phyloP scores from a whole-genome alignment of 1,284 basidiomycete species.

The Cutaneotrichosporon cavernicola region DNA sequence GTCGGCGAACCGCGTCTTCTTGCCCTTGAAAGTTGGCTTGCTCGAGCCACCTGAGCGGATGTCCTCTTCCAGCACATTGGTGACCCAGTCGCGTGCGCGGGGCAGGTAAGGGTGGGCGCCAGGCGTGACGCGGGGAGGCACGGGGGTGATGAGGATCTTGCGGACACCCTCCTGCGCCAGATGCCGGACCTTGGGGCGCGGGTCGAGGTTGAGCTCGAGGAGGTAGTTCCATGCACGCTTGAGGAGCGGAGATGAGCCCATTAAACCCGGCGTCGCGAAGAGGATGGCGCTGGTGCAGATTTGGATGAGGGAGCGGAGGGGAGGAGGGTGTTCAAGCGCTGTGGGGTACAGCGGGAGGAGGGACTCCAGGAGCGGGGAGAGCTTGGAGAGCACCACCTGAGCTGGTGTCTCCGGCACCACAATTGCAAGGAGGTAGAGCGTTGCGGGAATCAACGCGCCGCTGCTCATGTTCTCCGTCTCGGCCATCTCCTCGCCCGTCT shows the following conservation, averaged over 20 bases:
- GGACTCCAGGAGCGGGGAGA: slow-evolving; percentile 58
- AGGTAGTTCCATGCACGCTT: slow-evolving; percentile 67
- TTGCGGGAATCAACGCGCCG: slow-evolving; percentile 79
- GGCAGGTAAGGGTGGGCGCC: slow-evolving; percentile 73
- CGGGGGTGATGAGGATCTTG: slow-evolving; percentile 71
- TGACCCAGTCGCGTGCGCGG: slow-evolving; percentile 76
- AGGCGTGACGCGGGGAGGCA: slow-evolving; percentile 64
- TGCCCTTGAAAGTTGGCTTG: slow-evolving; percentile 63
- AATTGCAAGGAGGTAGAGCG: slow-evolving; percentile 83
- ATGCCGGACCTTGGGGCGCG: slow-evolving; percentile 89
- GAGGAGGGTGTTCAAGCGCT: slow-evolving; percentile 50
- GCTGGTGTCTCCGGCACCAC: slow-evolving; percentile 67
- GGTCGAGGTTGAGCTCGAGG: slow-evolving; percentile 78
- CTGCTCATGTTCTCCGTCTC: slow-evolving; percentile 57
- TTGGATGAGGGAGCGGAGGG: slow-evolving; percentile 55
- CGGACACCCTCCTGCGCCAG: slow-evolving; percentile 81
- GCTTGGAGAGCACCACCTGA: slow-evolving; percentile 48
- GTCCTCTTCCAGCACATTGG: slow-evolving; percentile 66
- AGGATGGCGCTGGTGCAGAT: slow-evolving; percentile 67
- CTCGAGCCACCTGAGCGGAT: slow-evolving; percentile 57
- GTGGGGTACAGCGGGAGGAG: slow-evolving; percentile 69
- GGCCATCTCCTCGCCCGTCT: slow-evolving; percentile 45
- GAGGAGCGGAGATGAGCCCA: slow-evolving; percentile 70
- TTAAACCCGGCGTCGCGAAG: slow-evolving; percentile 62
- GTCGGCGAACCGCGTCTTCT: slow-evolving; percentile 59